Evolutionary conservation across 345 rosid genomes (phyloP).

Genomic region (Murraya koenigii): DNA sequence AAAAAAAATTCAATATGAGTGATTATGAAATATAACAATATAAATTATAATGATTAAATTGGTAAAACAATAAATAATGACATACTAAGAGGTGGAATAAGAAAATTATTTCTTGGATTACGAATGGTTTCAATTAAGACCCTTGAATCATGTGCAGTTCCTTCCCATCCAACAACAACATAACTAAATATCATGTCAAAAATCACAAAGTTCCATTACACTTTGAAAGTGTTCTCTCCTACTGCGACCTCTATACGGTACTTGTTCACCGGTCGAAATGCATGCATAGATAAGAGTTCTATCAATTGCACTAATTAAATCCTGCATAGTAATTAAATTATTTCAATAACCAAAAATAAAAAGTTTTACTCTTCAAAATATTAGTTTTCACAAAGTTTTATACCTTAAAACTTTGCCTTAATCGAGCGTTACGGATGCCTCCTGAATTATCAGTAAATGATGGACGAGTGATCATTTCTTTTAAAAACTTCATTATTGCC

Average conservation of each 20-base stretch:
- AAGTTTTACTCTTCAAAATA: too few relatives aligned
- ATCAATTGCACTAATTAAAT: too few relatives aligned
- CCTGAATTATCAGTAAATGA: too few relatives aligned
- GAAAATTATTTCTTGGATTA: neutral
- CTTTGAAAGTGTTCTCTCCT: too few relatives aligned
- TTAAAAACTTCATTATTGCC: neutral
- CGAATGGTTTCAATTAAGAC: neutral
- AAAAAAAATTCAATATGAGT: neutral
- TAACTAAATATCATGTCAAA: too few relatives aligned
- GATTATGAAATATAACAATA: neutral
- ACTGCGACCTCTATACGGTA: too few relatives aligned
- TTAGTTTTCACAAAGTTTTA: too few relatives aligned
- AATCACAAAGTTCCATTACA: too few relatives aligned
- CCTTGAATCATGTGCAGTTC: neutral
- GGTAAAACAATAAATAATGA: neutral
- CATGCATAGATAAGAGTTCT: too few relatives aligned
- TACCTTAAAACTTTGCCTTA: neutral
- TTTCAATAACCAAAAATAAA: too few relatives aligned
- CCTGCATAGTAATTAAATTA: too few relatives aligned
- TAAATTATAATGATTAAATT: neutral
- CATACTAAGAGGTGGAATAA: neutral
- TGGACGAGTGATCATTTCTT: neutral
- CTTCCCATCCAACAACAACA: neutral
- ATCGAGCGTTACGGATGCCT: neutral
- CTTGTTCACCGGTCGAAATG: too few relatives aligned